These are phyloP conservation scores for Phytomonas francai DNA, from an alignment of 208 protist genomes.

Conservation along the genomic window DNA sequence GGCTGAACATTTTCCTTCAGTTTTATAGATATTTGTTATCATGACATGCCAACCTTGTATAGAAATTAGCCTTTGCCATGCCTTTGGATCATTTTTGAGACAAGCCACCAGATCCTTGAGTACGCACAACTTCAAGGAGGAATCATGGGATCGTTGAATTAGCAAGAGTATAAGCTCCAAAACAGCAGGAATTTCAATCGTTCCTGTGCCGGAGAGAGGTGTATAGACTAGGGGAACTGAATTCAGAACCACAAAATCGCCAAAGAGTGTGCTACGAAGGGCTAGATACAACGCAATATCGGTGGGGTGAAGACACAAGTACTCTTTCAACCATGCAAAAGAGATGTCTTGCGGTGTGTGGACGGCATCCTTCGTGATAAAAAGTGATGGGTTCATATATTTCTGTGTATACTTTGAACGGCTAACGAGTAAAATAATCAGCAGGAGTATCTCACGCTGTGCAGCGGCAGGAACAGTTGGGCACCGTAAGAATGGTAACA, in stretches of 20 bases:
- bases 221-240: slow-evolving; percentile 13
- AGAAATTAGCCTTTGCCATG: slow-evolving; percentile 46
- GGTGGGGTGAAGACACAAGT: slow-evolving; percentile 13
- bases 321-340: slow-evolving; percentile 62
- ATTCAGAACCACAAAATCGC: slow-evolving; percentile 37
- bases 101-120: slow-evolving; percentile 49
- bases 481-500: slow-evolving; percentile 39
- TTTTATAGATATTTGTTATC: neutral
- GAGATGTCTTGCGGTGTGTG: slow-evolving; percentile 55
- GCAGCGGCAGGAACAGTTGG: slow-evolving; percentile 16
- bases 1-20: neutral
- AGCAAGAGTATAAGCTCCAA: slow-evolving; percentile 52
- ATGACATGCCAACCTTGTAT: neutral
- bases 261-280: slow-evolving; percentile 58
- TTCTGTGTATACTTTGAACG: slow-evolving; percentile 70
- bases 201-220: slow-evolving; percentile 20
- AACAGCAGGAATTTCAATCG: slow-evolving; percentile 40
- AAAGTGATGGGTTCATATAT: slow-evolving; percentile 60
- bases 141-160: slow-evolving; percentile 32
- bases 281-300: slow-evolving; percentile 46
- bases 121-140: slow-evolving; percentile 29
- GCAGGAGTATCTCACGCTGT: slow-evolving; percentile 45
- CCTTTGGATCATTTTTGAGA: slow-evolving; percentile 42
- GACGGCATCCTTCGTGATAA: slow-evolving; percentile 40
- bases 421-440: slow-evolving; percentile 51